Percentiles rank a stretch among this genome's conserved stretches.
Conservation (phyloP, 495 filamentous ascomycete genomes). For the Penicillium taxi region DNA sequence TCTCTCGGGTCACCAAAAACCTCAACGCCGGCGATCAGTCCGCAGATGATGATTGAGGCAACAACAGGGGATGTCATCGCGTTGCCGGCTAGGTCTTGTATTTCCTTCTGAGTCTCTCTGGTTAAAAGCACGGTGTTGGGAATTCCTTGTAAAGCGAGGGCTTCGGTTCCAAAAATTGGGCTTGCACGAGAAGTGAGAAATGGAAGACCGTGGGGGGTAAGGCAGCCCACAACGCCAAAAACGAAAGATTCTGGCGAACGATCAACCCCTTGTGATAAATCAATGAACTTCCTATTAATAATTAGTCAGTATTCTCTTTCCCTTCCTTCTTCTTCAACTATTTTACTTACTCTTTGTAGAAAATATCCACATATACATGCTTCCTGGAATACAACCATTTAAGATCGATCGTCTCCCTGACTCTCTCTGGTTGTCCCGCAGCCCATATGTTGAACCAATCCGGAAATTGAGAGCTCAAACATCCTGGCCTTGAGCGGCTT, state of each 20-base stretch:
- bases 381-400: too few relatives aligned
- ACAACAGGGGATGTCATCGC: constrained; percentile 77
- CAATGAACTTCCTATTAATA: constrained; percentile 42
- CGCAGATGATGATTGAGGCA: constrained; percentile 50
- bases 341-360: constrained; percentile 55
- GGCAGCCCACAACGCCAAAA: constrained; percentile 56
- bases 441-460: constrained; percentile 48
- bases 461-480: constrained; percentile 36
- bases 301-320: constrained; percentile 1
- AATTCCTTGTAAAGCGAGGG: constrained; percentile 63
- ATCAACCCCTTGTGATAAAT: constrained; percentile 73
- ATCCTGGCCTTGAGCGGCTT: constrained; percentile 49
- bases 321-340: too few relatives aligned
- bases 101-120: constrained; percentile 53
- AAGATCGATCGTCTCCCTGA: constrained; percentile 64
- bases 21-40: constrained; percentile 39
- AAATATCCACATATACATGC: too few relatives aligned
- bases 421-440: constrained; percentile 43
- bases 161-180: constrained; percentile 57
- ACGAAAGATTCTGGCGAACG: constrained; percentile 39
- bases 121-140: constrained; percentile 56
- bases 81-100: constrained; percentile 72
- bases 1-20: constrained; percentile 20
- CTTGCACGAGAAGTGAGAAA: constrained; percentile 57
- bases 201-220: constrained; percentile 61